phyloP scores from a whole-genome alignment of 1,284 basidiomycete species.

The Xerocomus amazonicus region DNA sequence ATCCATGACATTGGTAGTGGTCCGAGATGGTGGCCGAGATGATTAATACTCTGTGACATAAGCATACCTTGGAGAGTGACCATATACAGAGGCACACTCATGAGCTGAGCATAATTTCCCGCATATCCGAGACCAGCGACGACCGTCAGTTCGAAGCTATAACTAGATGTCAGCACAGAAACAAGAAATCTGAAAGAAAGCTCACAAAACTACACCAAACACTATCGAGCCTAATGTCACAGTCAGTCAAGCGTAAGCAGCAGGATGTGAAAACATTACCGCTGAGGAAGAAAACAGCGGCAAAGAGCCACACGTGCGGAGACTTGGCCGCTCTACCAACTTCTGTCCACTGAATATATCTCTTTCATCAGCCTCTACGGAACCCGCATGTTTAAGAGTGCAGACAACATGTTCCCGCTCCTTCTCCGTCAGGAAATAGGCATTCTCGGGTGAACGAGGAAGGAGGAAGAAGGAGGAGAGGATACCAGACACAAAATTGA shows the following conservation, averaged over 20 bases:
- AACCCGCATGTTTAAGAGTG: constrained; percentile 29
- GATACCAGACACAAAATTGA: constrained; percentile 48
- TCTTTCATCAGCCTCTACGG: constrained; percentile 33
- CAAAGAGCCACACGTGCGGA: constrained; percentile 32
- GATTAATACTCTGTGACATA: neutral
- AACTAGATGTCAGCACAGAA: constrained; percentile 5
- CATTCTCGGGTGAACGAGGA: constrained; percentile 46
- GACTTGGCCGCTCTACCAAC: constrained; percentile 36
- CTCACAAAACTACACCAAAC: constrained; percentile 38
- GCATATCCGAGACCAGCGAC: constrained; percentile 44
- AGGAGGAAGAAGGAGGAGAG: constrained; percentile 47
- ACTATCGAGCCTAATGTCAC: constrained; percentile 37
- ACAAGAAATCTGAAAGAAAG: neutral
- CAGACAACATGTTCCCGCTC: constrained; percentile 40
- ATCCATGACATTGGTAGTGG: constrained; percentile 42
- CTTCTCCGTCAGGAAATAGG: constrained; percentile 40
- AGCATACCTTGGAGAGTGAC: constrained; percentile 10
- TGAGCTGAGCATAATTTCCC: constrained; percentile 43
- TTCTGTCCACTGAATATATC: constrained; percentile 37
- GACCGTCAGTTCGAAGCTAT: constrained; percentile 54
- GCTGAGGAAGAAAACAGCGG: constrained; percentile 25
- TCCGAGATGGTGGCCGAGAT: constrained; percentile 36
- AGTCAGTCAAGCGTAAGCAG: neutral
- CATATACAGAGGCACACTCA: constrained; percentile 48
- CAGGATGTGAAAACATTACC: constrained; percentile 18